Evolutionary conservation across 2,329 filamentous ascomycete genomes (phyloP).

Genomic region (Cordyceps cateniannulata): DNA sequence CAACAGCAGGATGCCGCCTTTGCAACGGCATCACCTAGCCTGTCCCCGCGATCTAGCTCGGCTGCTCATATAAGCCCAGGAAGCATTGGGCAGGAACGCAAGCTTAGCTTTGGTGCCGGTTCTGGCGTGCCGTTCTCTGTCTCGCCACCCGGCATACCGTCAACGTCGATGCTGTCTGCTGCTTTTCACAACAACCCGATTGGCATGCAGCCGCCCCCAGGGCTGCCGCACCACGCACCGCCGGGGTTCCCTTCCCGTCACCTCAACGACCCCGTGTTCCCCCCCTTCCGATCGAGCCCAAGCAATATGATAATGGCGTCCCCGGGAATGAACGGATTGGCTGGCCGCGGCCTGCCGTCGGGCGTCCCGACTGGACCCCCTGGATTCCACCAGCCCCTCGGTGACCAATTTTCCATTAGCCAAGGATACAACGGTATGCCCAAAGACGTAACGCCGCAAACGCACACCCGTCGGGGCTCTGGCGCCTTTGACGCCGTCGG

Average conservation of each 20-base stretch:
- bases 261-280: constrained; percentile 44
- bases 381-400: constrained; percentile 26
- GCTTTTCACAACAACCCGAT: constrained; percentile 50
- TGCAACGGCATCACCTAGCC: constrained; percentile 59
- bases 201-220: constrained; percentile 43
- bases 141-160: constrained; percentile 48
- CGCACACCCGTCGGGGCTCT: constrained; percentile 73
- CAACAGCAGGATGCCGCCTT: constrained; percentile 72
- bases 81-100: constrained; percentile 56
- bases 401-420: constrained; percentile 26
- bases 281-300: constrained; percentile 39
- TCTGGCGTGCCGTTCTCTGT: constrained; percentile 32
- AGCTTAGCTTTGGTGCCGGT: constrained; percentile 44
- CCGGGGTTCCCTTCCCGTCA: constrained; percentile 53
- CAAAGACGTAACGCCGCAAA: constrained; percentile 30
- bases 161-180: constrained; percentile 22
- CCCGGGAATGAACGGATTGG: constrained; percentile 42
- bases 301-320: constrained; percentile 41
- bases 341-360: constrained; percentile 37
- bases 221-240: constrained; percentile 29
- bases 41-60: constrained; percentile 54
- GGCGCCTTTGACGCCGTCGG: constrained; percentile 54
- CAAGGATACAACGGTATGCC: constrained; percentile 27
- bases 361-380: constrained; percentile 29
- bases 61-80: constrained; percentile 61